Conservation (phyloP, 345 rosid genomes). For the Cardiospermum halicacabum region DNA sequence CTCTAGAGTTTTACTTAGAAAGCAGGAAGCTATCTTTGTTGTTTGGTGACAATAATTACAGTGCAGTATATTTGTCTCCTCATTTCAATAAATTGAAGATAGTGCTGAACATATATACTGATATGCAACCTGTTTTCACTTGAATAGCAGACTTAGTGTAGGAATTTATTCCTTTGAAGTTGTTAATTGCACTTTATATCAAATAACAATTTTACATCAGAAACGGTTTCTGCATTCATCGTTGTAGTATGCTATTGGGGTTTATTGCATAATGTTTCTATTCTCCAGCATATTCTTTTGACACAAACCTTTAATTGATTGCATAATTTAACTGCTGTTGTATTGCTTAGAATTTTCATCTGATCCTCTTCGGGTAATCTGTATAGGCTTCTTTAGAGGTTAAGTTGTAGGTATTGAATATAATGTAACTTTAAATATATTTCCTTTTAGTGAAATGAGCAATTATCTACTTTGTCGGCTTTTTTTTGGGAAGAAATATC, state of each 20-base stretch:
- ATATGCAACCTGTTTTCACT: background rate
- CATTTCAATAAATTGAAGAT: constrained; percentile 5
- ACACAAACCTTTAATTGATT: background rate
- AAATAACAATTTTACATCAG: background rate
- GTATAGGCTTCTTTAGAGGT: background rate
- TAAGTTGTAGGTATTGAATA: background rate
- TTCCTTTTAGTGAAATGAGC: background rate
- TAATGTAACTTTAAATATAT: background rate
- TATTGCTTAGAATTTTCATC: background rate
- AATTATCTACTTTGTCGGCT: background rate
- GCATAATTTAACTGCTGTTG: background rate
- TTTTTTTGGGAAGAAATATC: too few species aligned
- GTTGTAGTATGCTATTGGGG: background rate
- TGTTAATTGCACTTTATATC: background rate
- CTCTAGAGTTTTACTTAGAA: background rate
- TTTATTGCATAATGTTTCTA: constrained; percentile 3
- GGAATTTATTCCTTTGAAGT: background rate
- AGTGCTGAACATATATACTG: background rate
- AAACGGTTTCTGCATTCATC: background rate
- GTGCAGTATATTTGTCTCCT: background rate
- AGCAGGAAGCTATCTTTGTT: background rate
- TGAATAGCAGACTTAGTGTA: background rate
- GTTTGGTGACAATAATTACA: background rate
- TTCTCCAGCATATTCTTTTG: background rate
- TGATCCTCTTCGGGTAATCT: background rate